Evolutionary conservation across 441 rosid species (phyloP), one percentile per base, ranked within the genome.

Genomic region (Daphne laureola): DNA sequence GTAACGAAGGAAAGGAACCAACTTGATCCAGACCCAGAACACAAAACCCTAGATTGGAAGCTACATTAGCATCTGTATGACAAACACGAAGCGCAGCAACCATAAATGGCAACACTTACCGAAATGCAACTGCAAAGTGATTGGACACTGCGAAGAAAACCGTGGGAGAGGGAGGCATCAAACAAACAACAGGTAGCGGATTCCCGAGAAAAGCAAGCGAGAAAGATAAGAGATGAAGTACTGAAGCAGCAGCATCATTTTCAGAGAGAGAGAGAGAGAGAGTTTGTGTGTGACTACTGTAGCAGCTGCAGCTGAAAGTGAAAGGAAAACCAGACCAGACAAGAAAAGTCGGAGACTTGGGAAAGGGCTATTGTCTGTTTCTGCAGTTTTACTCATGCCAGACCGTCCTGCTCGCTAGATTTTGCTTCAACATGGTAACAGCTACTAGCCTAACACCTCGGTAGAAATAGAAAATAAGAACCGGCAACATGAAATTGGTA

Each of bases 31-130:
- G 35, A 57, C 5, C 53, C 67, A 58, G 23, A 51, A 40, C 50
- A 54, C 45, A 49, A 59, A 73, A 60, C 67, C 79, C 79, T 70
- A 68, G 53, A 65, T 49, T 18, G 61, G 12, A 54, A 63, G 72
- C 63, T 35, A 41, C 78, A 73, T 55, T 63, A 57, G 49, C 49
- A 62, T 43, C 66, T 66, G 27, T 65, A 60, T 67, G 55, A 17
- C 51, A 15, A 54, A 50, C 43, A 23, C 16, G 35, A 25, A 7
- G 46, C 49, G 21, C 4, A 46, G 47, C 11, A 48, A 41, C 54
- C 0, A 54, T 0, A 25, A 15, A 18, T 50, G 14, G 0, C 38
- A 1, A 16, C 25, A 27, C 43, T 40, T 14, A 41, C 46, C 56
- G 42, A 11, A 43, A 51, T 55, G 56, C 18, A 21, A 14, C 35